Conservation (phyloP, 2,329 filamentous ascomycete genomes). For the Cladosporium sphaerospermum region DNA sequence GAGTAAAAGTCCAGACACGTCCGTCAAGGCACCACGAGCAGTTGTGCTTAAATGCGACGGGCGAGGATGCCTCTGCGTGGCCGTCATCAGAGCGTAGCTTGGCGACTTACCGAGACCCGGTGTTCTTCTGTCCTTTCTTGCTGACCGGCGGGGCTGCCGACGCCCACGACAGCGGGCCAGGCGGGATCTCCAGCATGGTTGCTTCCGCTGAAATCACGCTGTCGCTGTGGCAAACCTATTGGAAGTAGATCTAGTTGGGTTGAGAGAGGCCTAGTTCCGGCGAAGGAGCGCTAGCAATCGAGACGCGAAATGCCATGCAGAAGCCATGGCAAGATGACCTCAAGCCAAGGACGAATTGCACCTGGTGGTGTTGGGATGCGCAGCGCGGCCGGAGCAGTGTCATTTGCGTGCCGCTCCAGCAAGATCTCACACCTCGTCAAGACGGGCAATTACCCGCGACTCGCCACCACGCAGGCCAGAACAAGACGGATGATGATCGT, state of each 20-base stretch:
- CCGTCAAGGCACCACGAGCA: not conserved
- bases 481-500: too few species aligned
- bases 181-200: not conserved
- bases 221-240: not conserved
- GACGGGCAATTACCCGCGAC: too few species aligned
- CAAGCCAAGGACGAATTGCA: not conserved
- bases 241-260: not conserved
- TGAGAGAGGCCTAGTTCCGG: not conserved
- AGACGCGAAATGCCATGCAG: not conserved
- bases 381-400: too few species aligned
- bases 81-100: slow-evolving; percentile 5
- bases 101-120: not conserved
- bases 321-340: not conserved
- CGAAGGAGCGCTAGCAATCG: not conserved
- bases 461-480: too few species aligned
- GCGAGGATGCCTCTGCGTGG: not conserved
- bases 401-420: too few species aligned
- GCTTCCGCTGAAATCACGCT: slow-evolving; percentile 2
- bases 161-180: not conserved
- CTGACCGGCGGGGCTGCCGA: not conserved
- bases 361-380: not conserved
- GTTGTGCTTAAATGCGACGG: not conserved
- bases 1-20: not conserved
- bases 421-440: too few species aligned
- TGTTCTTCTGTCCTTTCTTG: not conserved